A percentile compares a stretch with the other conserved stretches of the same genome.
Evolutionary conservation across 2,329 filamentous ascomycete species (phyloP).

Genomic region (Botrytis fragariae): DNA sequence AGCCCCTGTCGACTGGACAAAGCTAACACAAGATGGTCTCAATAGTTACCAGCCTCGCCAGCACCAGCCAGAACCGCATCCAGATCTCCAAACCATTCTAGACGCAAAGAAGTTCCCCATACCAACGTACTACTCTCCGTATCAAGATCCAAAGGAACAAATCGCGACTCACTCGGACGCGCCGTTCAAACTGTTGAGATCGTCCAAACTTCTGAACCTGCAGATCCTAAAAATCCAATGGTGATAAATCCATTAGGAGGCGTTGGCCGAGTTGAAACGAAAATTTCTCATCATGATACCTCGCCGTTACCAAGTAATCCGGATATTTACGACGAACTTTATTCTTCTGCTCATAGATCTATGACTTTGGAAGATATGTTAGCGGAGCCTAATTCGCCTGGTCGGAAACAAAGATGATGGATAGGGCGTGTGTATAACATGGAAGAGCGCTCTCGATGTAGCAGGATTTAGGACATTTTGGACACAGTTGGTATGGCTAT

Average conservation of each 20-base stretch:
- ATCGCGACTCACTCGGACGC: neutral
- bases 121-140: neutral
- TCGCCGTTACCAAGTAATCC: neutral
- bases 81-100: neutral
- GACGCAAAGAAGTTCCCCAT: neutral
- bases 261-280: conserved; percentile 1
- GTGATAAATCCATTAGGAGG: neutral
- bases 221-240: neutral
- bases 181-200: conserved; percentile 5
- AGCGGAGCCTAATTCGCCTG: neutral
- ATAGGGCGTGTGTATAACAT: neutral
- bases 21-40: neutral
- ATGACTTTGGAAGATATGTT: conserved; percentile 7
- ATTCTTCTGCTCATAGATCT: conserved; percentile 3
- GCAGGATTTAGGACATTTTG: too few relatives aligned
- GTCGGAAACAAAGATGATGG: neutral
- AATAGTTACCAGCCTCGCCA: neutral
- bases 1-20: too few relatives aligned
- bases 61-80: neutral
- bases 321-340: neutral
- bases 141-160: neutral
- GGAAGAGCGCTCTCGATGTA: neutral
- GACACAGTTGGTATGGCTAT: too few relatives aligned
- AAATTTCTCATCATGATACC: conserved; percentile 6
- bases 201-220: neutral